Conservation (phyloP, 371 early-diverging fungal species). For the Vairimorpha necatrix region DNA sequence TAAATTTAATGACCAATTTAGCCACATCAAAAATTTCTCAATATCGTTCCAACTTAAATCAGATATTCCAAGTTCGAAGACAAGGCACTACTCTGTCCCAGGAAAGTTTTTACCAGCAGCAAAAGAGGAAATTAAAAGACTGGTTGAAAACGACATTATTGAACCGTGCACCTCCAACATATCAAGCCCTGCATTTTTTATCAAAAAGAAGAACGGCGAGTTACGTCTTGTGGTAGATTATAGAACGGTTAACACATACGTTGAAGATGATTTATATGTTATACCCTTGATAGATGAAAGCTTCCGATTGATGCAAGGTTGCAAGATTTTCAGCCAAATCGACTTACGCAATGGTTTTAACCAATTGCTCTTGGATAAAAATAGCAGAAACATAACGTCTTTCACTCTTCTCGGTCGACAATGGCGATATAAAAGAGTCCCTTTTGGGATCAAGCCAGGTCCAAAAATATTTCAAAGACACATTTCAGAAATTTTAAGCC, state of each 20-base stretch:
- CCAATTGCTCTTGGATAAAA: conserved; percentile 57
- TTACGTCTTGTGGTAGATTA: not conserved
- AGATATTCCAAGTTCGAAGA: not conserved
- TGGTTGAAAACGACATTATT: not conserved
- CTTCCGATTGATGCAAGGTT: not conserved
- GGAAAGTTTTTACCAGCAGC: not conserved
- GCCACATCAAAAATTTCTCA: not conserved
- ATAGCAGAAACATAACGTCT: conserved; percentile 56
- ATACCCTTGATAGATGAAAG: conserved; percentile 8
- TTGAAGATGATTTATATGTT: not conserved
- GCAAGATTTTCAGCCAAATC: conserved; percentile 14
- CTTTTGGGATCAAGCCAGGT: conserved; percentile 8
- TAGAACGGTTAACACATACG: conserved; percentile 1
- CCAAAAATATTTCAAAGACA: not conserved
- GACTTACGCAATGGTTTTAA: conserved; percentile 20
- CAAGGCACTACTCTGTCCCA: not conserved
- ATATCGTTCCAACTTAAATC: not conserved
- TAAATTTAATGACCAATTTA: not conserved
- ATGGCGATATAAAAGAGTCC: conserved; percentile 4
- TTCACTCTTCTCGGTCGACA: conserved; percentile 55
- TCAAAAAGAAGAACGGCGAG: conserved; percentile 1
- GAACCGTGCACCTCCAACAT: not conserved
- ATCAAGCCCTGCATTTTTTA: not conserved
- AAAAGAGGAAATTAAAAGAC: not conserved
- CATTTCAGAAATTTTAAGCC: conserved; percentile 4